A percentile compares a stretch with the other conserved stretches of the same genome.
phyloP scores from a whole-genome alignment of 805 yeast species.

The Candida chauliodis region DNA sequence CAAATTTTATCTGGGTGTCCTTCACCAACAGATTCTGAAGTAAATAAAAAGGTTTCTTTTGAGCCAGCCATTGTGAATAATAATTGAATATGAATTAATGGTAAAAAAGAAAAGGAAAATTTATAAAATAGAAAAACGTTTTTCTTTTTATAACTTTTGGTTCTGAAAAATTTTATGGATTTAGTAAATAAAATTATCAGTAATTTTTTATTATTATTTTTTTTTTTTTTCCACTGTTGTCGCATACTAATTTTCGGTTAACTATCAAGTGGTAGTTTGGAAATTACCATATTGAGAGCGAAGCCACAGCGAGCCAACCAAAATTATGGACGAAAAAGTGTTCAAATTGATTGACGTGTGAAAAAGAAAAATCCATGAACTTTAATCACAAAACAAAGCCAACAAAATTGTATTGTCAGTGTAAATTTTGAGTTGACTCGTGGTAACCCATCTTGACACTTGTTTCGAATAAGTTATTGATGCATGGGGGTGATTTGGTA shows the following conservation, averaged over 20 bases:
- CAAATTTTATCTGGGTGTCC: slow-evolving; percentile 96
- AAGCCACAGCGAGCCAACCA: neutral
- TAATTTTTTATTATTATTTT: neutral
- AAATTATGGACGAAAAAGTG: neutral
- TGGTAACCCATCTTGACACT: too few species aligned
- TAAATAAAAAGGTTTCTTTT: slow-evolving; percentile 54
- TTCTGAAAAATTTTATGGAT: slow-evolving; percentile 2
- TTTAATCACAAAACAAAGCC: neutral
- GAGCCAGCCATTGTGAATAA: slow-evolving; percentile 8
- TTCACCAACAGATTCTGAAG: slow-evolving; percentile 91
- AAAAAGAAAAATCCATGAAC: neutral
- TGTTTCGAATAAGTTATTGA: too few species aligned
- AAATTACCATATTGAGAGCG: neutral
- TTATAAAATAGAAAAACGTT: slow-evolving; percentile 4
- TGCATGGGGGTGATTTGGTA: neutral
- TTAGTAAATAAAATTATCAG: neutral
- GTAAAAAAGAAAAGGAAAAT: neutral
- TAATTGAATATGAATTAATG: neutral
- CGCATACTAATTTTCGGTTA: too few species aligned
- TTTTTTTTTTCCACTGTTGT: too few species aligned
- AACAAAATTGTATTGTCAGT: neutral
- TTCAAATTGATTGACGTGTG: neutral
- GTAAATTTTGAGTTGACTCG: neutral
- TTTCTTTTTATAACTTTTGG: neutral
- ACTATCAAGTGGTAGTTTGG: too few species aligned